Conservation (phyloP, 306 rosid species). For the Quercus alba region DNA sequence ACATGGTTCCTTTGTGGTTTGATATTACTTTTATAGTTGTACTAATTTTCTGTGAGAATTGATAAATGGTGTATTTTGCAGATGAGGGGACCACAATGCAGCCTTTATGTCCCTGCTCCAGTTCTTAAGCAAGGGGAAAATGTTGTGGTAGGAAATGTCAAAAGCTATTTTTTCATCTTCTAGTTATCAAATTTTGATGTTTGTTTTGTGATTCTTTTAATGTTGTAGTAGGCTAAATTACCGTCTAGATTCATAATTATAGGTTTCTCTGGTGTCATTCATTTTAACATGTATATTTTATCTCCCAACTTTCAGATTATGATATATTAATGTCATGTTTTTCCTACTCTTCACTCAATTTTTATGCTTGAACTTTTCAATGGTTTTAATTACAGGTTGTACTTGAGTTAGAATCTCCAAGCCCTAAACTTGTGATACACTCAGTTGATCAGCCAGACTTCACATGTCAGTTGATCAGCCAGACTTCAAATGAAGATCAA, state of each 20-base stretch:
- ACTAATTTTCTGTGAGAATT: conserved; percentile 6
- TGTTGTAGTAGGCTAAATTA: background rate
- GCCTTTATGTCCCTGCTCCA: conserved; percentile 86
- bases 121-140: conserved; percentile 67
- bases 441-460: conserved; percentile 63
- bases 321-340: background rate
- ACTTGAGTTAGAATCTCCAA: conserved; percentile 77
- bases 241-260: conserved; percentile 1
- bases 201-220: background rate
- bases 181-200: background rate
- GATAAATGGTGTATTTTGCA: conserved; percentile 27
- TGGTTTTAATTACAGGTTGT: conserved; percentile 45
- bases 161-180: background rate
- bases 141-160: conserved; percentile 52
- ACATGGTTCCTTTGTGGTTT: conserved; percentile 3
- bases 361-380: background rate
- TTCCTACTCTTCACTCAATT: background rate
- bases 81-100: conserved; percentile 90
- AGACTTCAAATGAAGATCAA: conserved; percentile 61
- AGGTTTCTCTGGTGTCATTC: background rate
- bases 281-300: background rate
- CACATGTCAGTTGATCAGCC: conserved; percentile 63
- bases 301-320: background rate
- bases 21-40: background rate
- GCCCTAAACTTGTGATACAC: conserved; percentile 45